phyloP scores from a whole-genome alignment of 2,329 filamentous ascomycete species.

The Penicillium sumatraense region DNA sequence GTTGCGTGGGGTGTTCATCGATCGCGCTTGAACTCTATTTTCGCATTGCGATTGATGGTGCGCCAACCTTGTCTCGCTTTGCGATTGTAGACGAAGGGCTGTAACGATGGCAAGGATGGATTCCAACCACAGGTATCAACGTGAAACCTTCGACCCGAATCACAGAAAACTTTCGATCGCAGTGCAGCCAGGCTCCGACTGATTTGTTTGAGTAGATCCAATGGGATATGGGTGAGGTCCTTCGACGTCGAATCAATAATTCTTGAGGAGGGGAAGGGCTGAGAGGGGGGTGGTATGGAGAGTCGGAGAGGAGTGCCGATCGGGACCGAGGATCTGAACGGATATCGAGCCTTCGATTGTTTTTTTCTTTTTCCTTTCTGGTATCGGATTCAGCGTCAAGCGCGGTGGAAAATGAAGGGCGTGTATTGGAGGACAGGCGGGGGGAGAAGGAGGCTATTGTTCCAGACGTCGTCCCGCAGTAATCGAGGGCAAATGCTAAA shows the following conservation, averaged over 20 bases:
- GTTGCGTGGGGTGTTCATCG: constrained; percentile 27
- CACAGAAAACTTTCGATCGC: background rate
- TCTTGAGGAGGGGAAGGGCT: constrained; percentile 12
- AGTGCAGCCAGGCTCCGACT: background rate
- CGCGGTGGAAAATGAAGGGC: constrained; percentile 12
- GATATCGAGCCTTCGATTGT: background rate
- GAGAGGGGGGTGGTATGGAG: background rate
- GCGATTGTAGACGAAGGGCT: constrained; percentile 16
- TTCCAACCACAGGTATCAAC: background rate
- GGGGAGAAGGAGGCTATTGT: constrained; percentile 17
- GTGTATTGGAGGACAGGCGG: background rate
- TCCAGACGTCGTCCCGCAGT: constrained; percentile 30
- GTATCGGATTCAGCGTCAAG: constrained; percentile 6
- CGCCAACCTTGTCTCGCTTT: constrained; percentile 23
- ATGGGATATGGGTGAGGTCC: constrained; percentile 7
- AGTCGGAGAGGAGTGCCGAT: background rate
- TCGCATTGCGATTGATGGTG: constrained; percentile 39
- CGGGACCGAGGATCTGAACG: background rate
- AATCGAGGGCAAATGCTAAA: constrained; percentile 36
- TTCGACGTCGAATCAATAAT: constrained; percentile 11
- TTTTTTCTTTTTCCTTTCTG: too few relatives aligned
- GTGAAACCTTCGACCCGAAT: background rate
- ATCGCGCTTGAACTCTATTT: constrained; percentile 34
- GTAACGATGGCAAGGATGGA: background rate
- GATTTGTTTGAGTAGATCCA: constrained; percentile 5